Evolutionary conservation across 805 yeast species (phyloP).

Genomic region (Schizosaccharomyces japonicus): DNA sequence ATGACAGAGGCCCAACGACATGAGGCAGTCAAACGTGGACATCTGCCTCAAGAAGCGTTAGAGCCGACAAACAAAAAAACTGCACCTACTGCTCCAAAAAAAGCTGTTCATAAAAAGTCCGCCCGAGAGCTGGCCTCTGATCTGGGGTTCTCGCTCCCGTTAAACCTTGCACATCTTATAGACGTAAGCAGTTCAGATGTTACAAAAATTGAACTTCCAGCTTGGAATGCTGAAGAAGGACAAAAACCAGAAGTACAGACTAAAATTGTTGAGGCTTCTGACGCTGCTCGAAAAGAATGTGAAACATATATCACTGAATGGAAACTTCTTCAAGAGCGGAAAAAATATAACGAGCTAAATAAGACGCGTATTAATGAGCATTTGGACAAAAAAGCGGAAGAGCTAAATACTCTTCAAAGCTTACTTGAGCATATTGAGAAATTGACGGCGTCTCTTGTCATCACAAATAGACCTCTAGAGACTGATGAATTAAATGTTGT

Average conservation of each 20-base stretch:
- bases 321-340: slow-evolving; percentile 9
- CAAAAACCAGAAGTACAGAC: slow-evolving; percentile 4
- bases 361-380: slow-evolving; percentile 6
- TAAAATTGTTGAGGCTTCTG: slow-evolving; percentile 6
- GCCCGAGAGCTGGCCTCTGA: slow-evolving; percentile 12
- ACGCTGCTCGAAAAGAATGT: slow-evolving; percentile 9
- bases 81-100: no score
- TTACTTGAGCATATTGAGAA: not conserved
- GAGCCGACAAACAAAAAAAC: slow-evolving; percentile 3
- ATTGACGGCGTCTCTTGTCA: not conserved
- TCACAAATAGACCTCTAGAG: no score
- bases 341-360: slow-evolving; percentile 7
- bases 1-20: slow-evolving; percentile 13
- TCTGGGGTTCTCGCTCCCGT: slow-evolving; percentile 5
- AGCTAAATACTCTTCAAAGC: slow-evolving; percentile 8
- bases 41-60: slow-evolving; percentile 8
- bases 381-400: slow-evolving; percentile 8
- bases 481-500: no score
- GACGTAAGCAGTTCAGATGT: slow-evolving; percentile 12
- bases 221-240: not conserved
- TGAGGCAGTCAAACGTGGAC: slow-evolving; percentile 11
- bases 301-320: slow-evolving; percentile 11
- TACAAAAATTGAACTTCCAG: slow-evolving; percentile 7
- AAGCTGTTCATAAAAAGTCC: slow-evolving; percentile 6
- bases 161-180: slow-evolving; percentile 9